These are phyloP conservation scores for Guadua angustifolia DNA, from an alignment of 176 grass and related monocot genomes.

Conservation along the genomic window DNA sequence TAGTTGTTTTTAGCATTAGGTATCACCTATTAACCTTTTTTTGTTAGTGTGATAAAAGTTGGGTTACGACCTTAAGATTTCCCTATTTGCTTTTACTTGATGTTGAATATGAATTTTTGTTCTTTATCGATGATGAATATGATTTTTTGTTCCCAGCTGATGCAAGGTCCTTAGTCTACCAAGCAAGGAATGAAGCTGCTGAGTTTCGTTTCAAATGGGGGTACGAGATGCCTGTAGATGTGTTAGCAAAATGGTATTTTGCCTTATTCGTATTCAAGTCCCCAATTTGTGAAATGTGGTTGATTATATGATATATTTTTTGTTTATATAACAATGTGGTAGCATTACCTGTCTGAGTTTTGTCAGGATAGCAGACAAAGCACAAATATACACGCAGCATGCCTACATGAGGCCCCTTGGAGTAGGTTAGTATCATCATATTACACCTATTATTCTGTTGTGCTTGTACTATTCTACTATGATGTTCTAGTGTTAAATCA, in stretches of 20 bases:
- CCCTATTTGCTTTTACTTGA: neutral
- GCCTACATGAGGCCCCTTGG: slow-evolving; percentile 99
- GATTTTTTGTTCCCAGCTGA: slow-evolving; percentile 61
- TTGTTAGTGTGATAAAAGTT: neutral
- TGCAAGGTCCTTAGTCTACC: slow-evolving; percentile 94
- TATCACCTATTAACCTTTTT: neutral
- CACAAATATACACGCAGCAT: slow-evolving; percentile 98
- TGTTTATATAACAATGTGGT: neutral
- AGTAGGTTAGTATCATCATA: slow-evolving; percentile 68
- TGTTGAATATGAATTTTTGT: neutral
- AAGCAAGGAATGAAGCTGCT: slow-evolving; percentile 99
- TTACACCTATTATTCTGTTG: slow-evolving; percentile 16
- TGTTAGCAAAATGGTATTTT: slow-evolving; percentile 85
- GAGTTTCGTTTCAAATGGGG: slow-evolving; percentile 99
- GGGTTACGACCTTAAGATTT: neutral
- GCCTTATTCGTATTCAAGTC: slow-evolving; percentile 10
- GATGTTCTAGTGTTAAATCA: neutral
- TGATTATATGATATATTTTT: neutral
- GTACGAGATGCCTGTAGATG: slow-evolving; percentile 96
- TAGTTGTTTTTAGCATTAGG: slow-evolving; percentile 19
- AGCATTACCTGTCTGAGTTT: slow-evolving; percentile 36
- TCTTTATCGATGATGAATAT: slow-evolving; percentile 16
- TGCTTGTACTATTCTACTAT: slow-evolving; percentile 4
- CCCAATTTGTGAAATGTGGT: slow-evolving; percentile 16
- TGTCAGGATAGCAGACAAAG: slow-evolving; percentile 95